These are phyloP conservation scores for Elaeagnus macrophylla DNA, from an alignment of 306 rosid species.

Conservation along the genomic window DNA sequence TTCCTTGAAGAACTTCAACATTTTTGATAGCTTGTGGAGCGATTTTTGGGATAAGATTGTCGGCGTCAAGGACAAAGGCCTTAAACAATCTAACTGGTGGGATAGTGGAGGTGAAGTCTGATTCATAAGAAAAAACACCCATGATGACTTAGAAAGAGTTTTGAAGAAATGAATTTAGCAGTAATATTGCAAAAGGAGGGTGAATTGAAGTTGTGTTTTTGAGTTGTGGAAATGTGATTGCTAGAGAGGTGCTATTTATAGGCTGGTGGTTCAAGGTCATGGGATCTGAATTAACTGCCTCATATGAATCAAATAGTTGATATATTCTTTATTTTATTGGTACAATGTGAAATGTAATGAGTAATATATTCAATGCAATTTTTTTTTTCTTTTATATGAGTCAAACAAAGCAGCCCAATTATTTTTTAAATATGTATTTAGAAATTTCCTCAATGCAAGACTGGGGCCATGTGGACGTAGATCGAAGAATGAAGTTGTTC, in stretches of 20 bases:
- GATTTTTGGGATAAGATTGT: constrained; percentile 29
- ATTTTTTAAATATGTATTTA: too few relatives aligned
- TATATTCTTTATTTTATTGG: too few relatives aligned
- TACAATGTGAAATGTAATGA: too few relatives aligned
- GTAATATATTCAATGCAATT: too few relatives aligned
- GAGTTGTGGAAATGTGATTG: not conserved
- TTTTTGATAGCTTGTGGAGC: constrained; percentile 37
- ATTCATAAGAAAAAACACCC: constrained; percentile 17
- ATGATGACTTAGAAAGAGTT: not conserved
- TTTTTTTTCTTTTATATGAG: too few relatives aligned
- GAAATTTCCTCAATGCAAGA: too few relatives aligned
- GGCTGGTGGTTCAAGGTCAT: not conserved
- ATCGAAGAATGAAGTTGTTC: too few relatives aligned
- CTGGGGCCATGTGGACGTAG: too few relatives aligned
- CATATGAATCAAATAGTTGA: not conserved
- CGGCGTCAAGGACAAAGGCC: constrained; percentile 30
- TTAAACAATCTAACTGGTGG: constrained; percentile 29
- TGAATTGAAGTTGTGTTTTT: not conserved
- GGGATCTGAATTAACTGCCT: not conserved
- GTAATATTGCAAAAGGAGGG: not conserved
- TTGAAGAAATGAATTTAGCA: not conserved
- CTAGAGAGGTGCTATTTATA: not conserved
- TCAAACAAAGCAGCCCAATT: too few relatives aligned
- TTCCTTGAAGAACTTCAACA: constrained; percentile 44
- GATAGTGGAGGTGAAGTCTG: constrained; percentile 15